Evolutionary conservation across 495 filamentous ascomycete species (phyloP), one percentile per base, ranked within the genome.

Genomic region (Aspergillus affinis): DNA sequence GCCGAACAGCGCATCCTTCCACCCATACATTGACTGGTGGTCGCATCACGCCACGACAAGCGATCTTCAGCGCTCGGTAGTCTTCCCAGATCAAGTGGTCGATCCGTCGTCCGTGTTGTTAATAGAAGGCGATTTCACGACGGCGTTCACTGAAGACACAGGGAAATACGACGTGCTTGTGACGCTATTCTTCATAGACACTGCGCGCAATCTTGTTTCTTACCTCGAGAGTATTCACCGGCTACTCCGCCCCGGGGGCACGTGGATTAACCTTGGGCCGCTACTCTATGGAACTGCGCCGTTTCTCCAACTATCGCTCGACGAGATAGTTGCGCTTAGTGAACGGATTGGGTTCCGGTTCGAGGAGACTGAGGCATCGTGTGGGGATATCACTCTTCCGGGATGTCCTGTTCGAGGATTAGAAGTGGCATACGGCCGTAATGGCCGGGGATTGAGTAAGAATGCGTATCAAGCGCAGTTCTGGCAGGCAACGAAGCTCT

Each of bases 151-250:
- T 10, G 51, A 48, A 2, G 50, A 65, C 32, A 48, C 58, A 0
- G 59, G 58, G 2, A 55, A 50, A 26, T 81, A 73, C 52, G 73
- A 82, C 27, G 72, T 74, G 4, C 63, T 80, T 5, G 74, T 79
- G 0, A 79, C 79, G 0, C 66, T 81, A 23, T 82, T 82, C 64
- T 81, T 82, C 67, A 77, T 82, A 57, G 79, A 82, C 63, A 82
- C 79, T 7, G 79, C 79, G 1, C 69, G 73, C 15, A 80, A 81
- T 51, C 59, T 81, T 6, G 63, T 77, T 36, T 60, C 64, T 10
- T 82, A 81, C 56, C 59, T 81, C 3, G 73, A 77, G 47, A 80
- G 66, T 2, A 80, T 81, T 27, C 65, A 69, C 29, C 67, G 67
- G 4, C 26, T 76, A 3, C 72, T 82, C 6, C 62, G 61, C 20